A percentile compares a stretch with the other conserved stretches of the same genome.
Conservation (phyloP, 2,329 filamentous ascomycete species). For the Sordariomycetes sp. region DNA sequence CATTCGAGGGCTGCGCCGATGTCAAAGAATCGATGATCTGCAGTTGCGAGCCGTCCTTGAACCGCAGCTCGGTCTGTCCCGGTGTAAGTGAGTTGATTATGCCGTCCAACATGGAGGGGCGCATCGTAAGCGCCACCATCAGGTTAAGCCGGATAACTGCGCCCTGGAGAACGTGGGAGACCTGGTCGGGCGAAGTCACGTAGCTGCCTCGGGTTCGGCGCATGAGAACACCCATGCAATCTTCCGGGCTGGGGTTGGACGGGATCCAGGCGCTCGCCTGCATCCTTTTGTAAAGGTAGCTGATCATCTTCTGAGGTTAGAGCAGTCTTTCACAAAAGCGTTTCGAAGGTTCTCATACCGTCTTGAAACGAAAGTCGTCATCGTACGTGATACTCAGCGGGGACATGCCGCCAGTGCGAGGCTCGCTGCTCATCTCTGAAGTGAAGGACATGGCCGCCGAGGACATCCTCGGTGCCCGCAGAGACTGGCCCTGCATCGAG, state of each 20-base stretch:
- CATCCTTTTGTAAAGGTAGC: slow-evolving; percentile 17
- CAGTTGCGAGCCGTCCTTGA: slow-evolving; percentile 30
- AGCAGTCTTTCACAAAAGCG: not conserved
- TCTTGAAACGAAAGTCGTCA: slow-evolving; percentile 19
- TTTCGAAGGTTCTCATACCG: slow-evolving; percentile 12
- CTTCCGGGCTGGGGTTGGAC: slow-evolving; percentile 9
- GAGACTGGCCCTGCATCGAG: not conserved
- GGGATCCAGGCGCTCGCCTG: slow-evolving; percentile 19
- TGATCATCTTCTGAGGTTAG: slow-evolving; percentile 16
- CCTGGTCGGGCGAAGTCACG: slow-evolving; percentile 26
- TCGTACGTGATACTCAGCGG: slow-evolving; percentile 9
- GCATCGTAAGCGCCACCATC: slow-evolving; percentile 38
- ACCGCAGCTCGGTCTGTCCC: slow-evolving; percentile 29
- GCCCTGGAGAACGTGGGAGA: slow-evolving; percentile 26
- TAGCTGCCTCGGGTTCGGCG: slow-evolving; percentile 29
- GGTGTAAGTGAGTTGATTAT: slow-evolving; percentile 30
- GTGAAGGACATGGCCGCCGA: slow-evolving; percentile 1
- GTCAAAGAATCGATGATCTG: slow-evolving; percentile 34
- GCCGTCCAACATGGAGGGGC: slow-evolving; percentile 33
- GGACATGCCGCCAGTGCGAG: not conserved
- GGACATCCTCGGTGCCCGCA: not conserved
- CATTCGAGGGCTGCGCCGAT: slow-evolving; percentile 23
- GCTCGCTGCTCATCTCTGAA: not conserved
- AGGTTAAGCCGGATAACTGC: slow-evolving; percentile 35
- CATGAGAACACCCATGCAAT: slow-evolving; percentile 25